Base-by-base conservation (phyloP, 257 asterid genomes). In the Salvia rosmarinus region DNA sequence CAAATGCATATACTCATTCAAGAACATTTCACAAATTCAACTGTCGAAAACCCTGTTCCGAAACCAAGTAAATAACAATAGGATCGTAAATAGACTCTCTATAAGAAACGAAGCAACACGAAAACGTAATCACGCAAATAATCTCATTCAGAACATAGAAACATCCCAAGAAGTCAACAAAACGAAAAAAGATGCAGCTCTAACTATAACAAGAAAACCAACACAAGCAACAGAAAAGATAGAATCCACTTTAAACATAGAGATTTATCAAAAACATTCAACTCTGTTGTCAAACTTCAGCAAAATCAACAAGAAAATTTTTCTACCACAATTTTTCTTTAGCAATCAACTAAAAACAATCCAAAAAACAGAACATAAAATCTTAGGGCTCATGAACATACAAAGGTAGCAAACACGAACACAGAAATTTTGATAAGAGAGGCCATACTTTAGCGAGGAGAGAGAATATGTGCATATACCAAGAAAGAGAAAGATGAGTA, bases 401-500 rank as follows among this genome's bases (percentile, higher is more conserved):
- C n/a, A n/a, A n/a, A n/a, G n/a, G n/a, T n/a, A n/a, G n/a, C n/a
- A n/a, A n/a, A n/a, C n/a, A 5, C 46, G 13, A 58, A 56, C 13
- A 44, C 2, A 57, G 6, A 13, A 14, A 1, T 6, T 17, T 14
- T 13, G 19, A 25, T 6, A 35, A 50, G 5, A 6, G 19, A 19
- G 20, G 60, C 21, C 32, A 43, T 2, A 39, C 40, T 9, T n/a
- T 12, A 56, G 19, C 32, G 37, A 6, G 55, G 10, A 30, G 50
- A 9, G 8, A 17, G 65, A 5, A 30, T 0, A 6, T 20, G 50
- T 16, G 46, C 25, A 20, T 11, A 81, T 90, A 94, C 99, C 99
- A 89, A 71, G 92, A 89, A 49, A 94, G 88, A 72, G 92, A 91
- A 54, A 94, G 96, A 67, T 63, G 89, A 10, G 90, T 80, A 11